Base-by-base conservation (phyloP, 495 filamentous ascomycete species). In the Amphirosellinia nigrospora region DNA sequence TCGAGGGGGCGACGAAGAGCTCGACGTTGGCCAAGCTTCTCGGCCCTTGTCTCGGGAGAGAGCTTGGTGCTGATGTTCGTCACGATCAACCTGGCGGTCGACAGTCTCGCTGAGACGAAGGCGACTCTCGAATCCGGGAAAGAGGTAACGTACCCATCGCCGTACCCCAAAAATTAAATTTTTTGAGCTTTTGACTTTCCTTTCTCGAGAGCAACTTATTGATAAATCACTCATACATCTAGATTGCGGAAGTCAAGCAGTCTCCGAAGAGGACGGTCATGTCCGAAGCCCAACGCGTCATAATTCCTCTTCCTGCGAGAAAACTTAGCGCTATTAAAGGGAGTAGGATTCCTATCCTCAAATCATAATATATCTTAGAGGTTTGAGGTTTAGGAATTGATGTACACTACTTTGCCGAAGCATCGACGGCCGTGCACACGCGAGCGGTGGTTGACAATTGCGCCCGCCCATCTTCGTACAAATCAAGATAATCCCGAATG, bases 51-150 rank as follows among this genome's bases (percentile, higher is more conserved):
- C 87, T 98, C 0, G 93, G 94, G 93, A 19, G 96, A 97, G 79
- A 93, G 91, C 70, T 97, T 84, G 98, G 98, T 95, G 19, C 90
- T 98, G 71, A 99, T 98, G 96, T 96, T 99, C 74, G 92, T 98
- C 80, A 98, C 97, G 93, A 91, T 96, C 73, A 94, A 90, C 78
- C 95, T 94, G 32, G 80, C 97, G 65, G 89, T 93, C 83, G 91
- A 89, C 1, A 93, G 98, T 82, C 82, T 97, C 59, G 87, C 86
- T 52, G 94, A 97, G 82, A 97, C 94, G 11, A 88, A 97, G 82
- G 94, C 94, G 32, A 95, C 92, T 78, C 87, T 98, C 77, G 89
- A 94, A 75, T 97, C 97, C 81, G 96, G 94, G 28, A 95, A 92
- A 4, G 97, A 96, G 85, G 80, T 80, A 21, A 16, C 53, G 53